Evolutionary conservation across 768 basidiomycete species (phyloP).

Genomic region (Mycena olivaceomarginata): DNA sequence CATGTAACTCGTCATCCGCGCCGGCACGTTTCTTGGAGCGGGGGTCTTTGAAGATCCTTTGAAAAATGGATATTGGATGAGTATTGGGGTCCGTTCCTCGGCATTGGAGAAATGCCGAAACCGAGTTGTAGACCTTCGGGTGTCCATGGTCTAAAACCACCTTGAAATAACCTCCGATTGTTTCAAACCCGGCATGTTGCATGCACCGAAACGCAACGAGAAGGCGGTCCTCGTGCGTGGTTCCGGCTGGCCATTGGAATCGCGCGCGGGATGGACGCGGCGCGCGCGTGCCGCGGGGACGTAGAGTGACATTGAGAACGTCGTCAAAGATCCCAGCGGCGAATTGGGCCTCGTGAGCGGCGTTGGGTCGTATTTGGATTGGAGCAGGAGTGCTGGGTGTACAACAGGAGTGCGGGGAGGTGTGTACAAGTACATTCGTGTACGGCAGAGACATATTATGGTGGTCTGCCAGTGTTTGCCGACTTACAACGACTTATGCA

Average conservation of each 20-base stretch:
- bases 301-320: neutral
- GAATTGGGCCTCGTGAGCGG: slow-evolving; percentile 13
- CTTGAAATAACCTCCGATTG: slow-evolving; percentile 9
- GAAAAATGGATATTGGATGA: slow-evolving; percentile 19
- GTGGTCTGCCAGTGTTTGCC: neutral
- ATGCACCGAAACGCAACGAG: slow-evolving; percentile 23
- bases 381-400: neutral
- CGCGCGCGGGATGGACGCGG: neutral
- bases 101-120: slow-evolving; percentile 26
- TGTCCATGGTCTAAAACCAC: slow-evolving; percentile 19
- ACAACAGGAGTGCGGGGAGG: too few relatives aligned
- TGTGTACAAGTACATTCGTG: neutral
- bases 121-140: neutral
- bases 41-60: slow-evolving; percentile 17
- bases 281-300: neutral
- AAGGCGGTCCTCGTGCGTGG: slow-evolving; percentile 15
- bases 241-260: slow-evolving; percentile 18
- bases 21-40: neutral
- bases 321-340: slow-evolving; percentile 14
- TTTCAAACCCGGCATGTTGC: slow-evolving; percentile 25
- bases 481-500: neutral
- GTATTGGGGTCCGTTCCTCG: neutral
- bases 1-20: neutral
- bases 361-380: neutral
- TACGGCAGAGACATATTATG: neutral